Conservation (phyloP, 2,329 filamentous ascomycete genomes). For the Penicillium janthinellum region DNA sequence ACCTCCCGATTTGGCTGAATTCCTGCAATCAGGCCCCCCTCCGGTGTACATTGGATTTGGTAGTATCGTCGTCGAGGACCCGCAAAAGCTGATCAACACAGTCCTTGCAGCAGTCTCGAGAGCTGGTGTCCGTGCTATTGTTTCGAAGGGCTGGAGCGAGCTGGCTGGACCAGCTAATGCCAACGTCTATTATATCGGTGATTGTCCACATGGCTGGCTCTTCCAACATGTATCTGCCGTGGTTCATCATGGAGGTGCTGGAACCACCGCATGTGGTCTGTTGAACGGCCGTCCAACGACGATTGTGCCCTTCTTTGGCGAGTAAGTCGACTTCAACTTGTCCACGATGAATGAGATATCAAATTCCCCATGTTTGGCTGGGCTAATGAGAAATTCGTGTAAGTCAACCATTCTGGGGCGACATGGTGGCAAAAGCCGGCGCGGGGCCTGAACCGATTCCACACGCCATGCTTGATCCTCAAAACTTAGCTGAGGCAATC, state of each 20-base stretch:
- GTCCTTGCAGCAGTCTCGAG: conserved; percentile 52
- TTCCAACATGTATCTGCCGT: conserved; percentile 59
- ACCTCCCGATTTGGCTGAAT: conserved; percentile 42
- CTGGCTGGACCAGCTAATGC: conserved; percentile 40
- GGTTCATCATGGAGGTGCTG: conserved; percentile 62
- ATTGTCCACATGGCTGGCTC: conserved; percentile 62
- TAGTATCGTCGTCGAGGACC: conserved; percentile 58
- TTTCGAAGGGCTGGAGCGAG: conserved; percentile 59
- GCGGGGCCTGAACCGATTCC: conserved; percentile 55
- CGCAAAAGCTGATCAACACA: conserved; percentile 46
- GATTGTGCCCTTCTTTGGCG: conserved; percentile 61
- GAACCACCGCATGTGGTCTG: conserved; percentile 60
- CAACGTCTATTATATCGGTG: conserved; percentile 54
- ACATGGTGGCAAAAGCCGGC: conserved; percentile 53
- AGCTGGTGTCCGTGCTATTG: conserved; percentile 54
- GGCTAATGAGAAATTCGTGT: not conserved
- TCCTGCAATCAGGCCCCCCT: conserved; percentile 50
- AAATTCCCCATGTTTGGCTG: not conserved
- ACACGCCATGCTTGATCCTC: conserved; percentile 47
- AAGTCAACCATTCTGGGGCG: conserved; percentile 57
- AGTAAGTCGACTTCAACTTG: conserved; percentile 34
- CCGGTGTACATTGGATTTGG: conserved; percentile 62
- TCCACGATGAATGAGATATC: not conserved
- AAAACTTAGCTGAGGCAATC: conserved; percentile 52
- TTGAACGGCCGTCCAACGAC: conserved; percentile 54